These are phyloP conservation scores for Ogataea zsoltii DNA, from an alignment of 805 yeast species.

Conservation along the genomic window DNA sequence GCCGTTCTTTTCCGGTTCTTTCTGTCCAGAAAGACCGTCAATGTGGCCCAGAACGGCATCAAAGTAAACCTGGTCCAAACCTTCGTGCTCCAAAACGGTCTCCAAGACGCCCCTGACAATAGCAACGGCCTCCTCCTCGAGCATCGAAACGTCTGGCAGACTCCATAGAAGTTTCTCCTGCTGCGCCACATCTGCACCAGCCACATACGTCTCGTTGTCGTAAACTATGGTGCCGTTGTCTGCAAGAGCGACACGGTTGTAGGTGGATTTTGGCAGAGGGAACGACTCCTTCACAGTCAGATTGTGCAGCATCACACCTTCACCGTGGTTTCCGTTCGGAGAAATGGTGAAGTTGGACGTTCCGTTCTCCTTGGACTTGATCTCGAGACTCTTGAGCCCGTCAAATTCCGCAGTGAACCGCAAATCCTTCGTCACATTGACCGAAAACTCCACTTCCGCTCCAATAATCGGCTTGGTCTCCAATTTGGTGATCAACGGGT, in stretches of 20 bases:
- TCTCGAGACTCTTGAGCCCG: slow-evolving; percentile 27
- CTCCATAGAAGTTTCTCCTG: too few relatives aligned
- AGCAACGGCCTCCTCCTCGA: not conserved
- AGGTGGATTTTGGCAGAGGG: slow-evolving; percentile 25
- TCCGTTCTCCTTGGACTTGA: slow-evolving; percentile 43
- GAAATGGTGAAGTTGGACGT: slow-evolving; percentile 44
- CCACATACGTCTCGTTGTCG: slow-evolving; percentile 21
- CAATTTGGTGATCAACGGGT: slow-evolving; percentile 34
- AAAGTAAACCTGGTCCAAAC: too few relatives aligned
- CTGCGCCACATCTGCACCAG: not conserved
- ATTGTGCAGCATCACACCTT: slow-evolving; percentile 39
- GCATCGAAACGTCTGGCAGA: not conserved
- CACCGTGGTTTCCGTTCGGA: slow-evolving; percentile 48
- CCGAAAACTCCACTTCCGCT: slow-evolving; percentile 30
- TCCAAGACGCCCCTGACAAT: too few relatives aligned
- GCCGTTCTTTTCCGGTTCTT: too few relatives aligned
- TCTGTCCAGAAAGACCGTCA: too few relatives aligned
- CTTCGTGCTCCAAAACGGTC: too few relatives aligned
- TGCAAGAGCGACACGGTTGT: slow-evolving; percentile 35
- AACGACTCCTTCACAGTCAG: slow-evolving; percentile 27
- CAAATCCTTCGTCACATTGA: slow-evolving; percentile 29
- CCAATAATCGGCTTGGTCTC: slow-evolving; percentile 22
- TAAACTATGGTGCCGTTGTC: slow-evolving; percentile 32
- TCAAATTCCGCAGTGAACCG: slow-evolving; percentile 19
- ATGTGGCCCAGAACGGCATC: too few relatives aligned